Percentiles rank a stretch among this genome's conserved stretches.
phyloP scores from a whole-genome alignment of 208 protist species.

The Acanthamoeba lenticulata region DNA sequence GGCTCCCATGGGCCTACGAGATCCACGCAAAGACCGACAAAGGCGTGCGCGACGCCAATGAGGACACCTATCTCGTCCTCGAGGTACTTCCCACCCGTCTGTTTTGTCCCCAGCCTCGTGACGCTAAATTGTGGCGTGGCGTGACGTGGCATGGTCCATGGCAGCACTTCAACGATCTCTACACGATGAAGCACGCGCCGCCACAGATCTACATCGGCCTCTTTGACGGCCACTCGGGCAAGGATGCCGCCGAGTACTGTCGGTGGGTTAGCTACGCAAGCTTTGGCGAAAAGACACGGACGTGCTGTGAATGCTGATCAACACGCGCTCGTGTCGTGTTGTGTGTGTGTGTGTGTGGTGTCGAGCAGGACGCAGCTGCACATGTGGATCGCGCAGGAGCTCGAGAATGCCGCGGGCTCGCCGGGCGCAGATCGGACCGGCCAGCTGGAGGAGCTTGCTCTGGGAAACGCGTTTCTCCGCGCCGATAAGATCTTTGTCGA shows the following conservation, averaged over 20 bases:
- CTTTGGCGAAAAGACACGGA: too few relatives aligned
- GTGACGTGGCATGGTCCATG: neutral
- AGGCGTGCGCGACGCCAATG: constrained; percentile 15
- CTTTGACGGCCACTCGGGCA: constrained; percentile 34
- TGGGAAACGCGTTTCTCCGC: neutral
- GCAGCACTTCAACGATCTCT: constrained; percentile 31
- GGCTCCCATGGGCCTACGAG: neutral
- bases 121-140: neutral
- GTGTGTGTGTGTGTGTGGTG: neutral
- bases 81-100: neutral
- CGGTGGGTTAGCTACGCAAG: neutral
- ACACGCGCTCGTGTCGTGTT: too few relatives aligned
- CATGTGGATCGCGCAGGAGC: neutral
- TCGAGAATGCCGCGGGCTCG: neutral
- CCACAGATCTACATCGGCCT: constrained; percentile 26
- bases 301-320: too few relatives aligned
- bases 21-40: constrained; percentile 3
- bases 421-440: neutral
- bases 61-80: constrained; percentile 19
- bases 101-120: neutral
- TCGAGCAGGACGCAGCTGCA: neutral
- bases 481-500: neutral
- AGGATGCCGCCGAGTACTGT: neutral
- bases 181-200: neutral
- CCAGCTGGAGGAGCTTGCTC: neutral